A percentile compares a stretch with the other conserved stretches of the same genome.
phyloP scores from a whole-genome alignment of 2,329 filamentous ascomycete genomes.

The Aspergillus caelatus region DNA sequence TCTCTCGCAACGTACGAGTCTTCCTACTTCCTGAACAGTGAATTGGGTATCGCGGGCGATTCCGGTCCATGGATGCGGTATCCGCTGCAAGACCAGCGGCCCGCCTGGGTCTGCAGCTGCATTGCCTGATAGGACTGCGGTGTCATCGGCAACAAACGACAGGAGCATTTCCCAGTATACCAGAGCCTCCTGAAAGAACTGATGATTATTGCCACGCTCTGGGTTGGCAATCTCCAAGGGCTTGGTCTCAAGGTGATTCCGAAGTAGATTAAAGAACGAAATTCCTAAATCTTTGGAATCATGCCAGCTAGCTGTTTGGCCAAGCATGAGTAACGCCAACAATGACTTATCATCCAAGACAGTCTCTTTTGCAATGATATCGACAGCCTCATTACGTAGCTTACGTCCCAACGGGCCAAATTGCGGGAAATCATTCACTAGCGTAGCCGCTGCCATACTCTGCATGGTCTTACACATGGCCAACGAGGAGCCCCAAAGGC shows the following conservation, averaged over 20 bases:
- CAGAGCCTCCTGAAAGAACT: slow-evolving; percentile 59
- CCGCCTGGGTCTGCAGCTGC: slow-evolving; percentile 26
- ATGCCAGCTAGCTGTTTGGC: slow-evolving; percentile 64
- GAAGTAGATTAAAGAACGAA: slow-evolving; percentile 51
- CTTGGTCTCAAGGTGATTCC: slow-evolving; percentile 46
- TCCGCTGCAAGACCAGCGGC: slow-evolving; percentile 35
- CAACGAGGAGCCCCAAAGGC: slow-evolving; percentile 60
- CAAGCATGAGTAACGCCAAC: slow-evolving; percentile 61
- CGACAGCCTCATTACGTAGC: slow-evolving; percentile 56
- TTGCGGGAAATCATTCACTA: slow-evolving; percentile 60
- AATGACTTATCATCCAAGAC: slow-evolving; percentile 57
- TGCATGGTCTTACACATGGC: slow-evolving; percentile 65
- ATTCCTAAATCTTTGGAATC: slow-evolving; percentile 58
- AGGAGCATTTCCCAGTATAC: slow-evolving; percentile 64
- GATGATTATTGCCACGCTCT: slow-evolving; percentile 45
- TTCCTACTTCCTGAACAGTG: slow-evolving; percentile 49
- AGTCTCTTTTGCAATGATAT: slow-evolving; percentile 53
- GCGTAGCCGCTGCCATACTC: slow-evolving; percentile 65
- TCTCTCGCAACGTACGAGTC: slow-evolving; percentile 41
- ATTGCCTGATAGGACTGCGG: slow-evolving; percentile 28
- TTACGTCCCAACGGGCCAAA: slow-evolving; percentile 55
- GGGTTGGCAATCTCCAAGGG: slow-evolving; percentile 29
- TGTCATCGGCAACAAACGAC: slow-evolving; percentile 54
- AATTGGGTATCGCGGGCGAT: slow-evolving; percentile 42
- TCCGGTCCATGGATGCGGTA: slow-evolving; percentile 44